Conservation (phyloP, 176 grass and related monocot species). For the Echinochloa phyllopogon region DNA sequence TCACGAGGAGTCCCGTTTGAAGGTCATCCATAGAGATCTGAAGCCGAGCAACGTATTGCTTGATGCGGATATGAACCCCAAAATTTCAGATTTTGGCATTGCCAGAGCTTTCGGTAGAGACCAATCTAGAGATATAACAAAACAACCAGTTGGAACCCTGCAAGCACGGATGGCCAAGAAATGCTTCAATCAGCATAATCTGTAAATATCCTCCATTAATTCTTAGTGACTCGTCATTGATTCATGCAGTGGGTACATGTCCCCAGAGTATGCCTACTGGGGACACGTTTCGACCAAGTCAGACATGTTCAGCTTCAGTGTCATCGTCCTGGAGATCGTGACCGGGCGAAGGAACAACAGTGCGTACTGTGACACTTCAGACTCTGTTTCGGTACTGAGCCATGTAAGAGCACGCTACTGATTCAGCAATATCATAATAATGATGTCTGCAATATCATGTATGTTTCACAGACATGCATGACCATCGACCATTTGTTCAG, state of each 20-base stretch:
- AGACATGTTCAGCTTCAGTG: constrained; percentile 20
- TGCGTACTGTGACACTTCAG: too few relatives aligned
- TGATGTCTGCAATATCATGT: too few relatives aligned
- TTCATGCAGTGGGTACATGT: constrained; percentile 12
- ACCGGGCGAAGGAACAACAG: constrained; percentile 5
- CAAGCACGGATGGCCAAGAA: neutral
- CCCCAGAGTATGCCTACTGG: neutral
- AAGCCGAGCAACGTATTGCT: constrained; percentile 44
- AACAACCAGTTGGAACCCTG: constrained; percentile 31
- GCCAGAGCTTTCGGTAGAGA: constrained; percentile 21
- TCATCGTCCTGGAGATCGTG: constrained; percentile 14
- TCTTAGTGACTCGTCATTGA: too few relatives aligned
- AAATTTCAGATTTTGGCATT: constrained; percentile 51
- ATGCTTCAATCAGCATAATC: too few relatives aligned
- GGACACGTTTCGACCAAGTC: constrained; percentile 22
- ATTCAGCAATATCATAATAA: too few relatives aligned
- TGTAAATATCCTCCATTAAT: too few relatives aligned
- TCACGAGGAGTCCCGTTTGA: constrained; percentile 48
- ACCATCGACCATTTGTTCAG: neutral
- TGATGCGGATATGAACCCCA: constrained; percentile 40
- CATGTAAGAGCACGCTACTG: neutral
- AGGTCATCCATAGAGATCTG: constrained; percentile 40
- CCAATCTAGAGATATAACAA: constrained; percentile 22
- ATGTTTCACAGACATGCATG: neutral
- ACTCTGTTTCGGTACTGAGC: neutral